Evolutionary conservation across 176 grass and related monocot species (phyloP), one percentile per base, ranked within the genome.

Genomic region (Oryza coarctata): DNA sequence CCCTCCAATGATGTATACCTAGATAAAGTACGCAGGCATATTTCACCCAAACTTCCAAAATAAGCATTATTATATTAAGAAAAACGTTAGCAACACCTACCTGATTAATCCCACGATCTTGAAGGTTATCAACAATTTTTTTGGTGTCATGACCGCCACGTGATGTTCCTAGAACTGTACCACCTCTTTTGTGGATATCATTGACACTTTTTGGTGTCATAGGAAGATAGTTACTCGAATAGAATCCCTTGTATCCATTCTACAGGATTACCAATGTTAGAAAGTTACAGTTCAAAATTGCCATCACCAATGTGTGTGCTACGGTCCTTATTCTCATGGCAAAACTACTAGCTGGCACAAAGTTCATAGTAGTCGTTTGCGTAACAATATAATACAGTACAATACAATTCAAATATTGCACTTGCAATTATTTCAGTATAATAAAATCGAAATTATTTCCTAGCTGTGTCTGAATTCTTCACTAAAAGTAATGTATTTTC

Each of bases 91-190:
- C 62, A 81, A 73, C 17, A 73, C 4, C 17, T 82, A 95, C 96
- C 91, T 98, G 93, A 93, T 98, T 98, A 87, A 98, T 88, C 75
- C 96, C 96, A 76, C 92, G 92, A 82, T 98, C 96, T 69, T 98
- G 86, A 80, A 98, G 95, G 70, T 98, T 98, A 35, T 98, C 93
- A 15, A 98, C 96, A 60, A 98, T 95, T 80, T 98, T 98, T 73
- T 82, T 67, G 6, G 93, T 98, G 84, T 98, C 93, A 85, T 98
- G 90, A 69, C 95, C 95, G 82, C 95, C 95, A 75, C 95, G 89
- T 73, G 95, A 98, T 88, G 92, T 90, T 68, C 95, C 86, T 78
- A 98, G 91, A 82, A 98, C 71, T 22, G 95, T 98, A 33, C 95
- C 95, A 14, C 95, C 95, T 38, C 86, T 87, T 84, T 98, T 98